These are phyloP conservation scores for Tricholoma saponaceum DNA, from an alignment of 768 basidiomycete genomes.

Conservation along the genomic window DNA sequence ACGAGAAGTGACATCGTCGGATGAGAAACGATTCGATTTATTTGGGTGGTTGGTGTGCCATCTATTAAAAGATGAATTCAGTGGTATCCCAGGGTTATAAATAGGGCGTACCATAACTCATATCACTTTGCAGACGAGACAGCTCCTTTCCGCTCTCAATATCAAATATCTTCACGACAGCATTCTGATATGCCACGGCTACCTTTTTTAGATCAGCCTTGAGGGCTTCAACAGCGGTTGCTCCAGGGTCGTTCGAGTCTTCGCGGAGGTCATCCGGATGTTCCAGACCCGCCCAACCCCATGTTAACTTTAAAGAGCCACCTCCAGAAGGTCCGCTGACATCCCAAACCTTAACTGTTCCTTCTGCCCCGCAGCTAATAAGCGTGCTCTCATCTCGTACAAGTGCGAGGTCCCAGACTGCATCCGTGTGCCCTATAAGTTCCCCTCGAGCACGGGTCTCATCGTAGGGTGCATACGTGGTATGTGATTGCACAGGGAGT, in stretches of 20 bases:
- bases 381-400: constrained; percentile 80
- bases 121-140: constrained; percentile 54
- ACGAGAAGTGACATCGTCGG: constrained; percentile 86
- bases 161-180: constrained; percentile 87
- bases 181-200: constrained; percentile 87
- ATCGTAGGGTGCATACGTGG: constrained; percentile 91
- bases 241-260: constrained; percentile 55
- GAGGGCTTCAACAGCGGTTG: constrained; percentile 81
- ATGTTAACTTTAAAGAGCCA: constrained; percentile 67
- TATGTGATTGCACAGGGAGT: constrained; percentile 69
- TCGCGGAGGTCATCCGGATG: constrained; percentile 44
- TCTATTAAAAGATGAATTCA: constrained; percentile 38
- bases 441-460: constrained; percentile 71
- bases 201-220: constrained; percentile 82
- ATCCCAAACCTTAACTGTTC: constrained; percentile 92
- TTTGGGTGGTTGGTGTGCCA: constrained; percentile 70
- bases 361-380: constrained; percentile 90
- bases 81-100: neutral
- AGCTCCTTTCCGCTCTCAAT: constrained; percentile 84
- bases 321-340: constrained; percentile 64
- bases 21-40: constrained; percentile 85
- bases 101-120: constrained; percentile 46
- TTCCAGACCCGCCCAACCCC: constrained; percentile 75
- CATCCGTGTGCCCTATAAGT: constrained; percentile 91
- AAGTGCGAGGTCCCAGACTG: constrained; percentile 92